Percentiles rank a stretch among this genome's conserved stretches.
phyloP scores from a whole-genome alignment of 805 yeast genomes.

The Metschnikowia dekortorum region DNA sequence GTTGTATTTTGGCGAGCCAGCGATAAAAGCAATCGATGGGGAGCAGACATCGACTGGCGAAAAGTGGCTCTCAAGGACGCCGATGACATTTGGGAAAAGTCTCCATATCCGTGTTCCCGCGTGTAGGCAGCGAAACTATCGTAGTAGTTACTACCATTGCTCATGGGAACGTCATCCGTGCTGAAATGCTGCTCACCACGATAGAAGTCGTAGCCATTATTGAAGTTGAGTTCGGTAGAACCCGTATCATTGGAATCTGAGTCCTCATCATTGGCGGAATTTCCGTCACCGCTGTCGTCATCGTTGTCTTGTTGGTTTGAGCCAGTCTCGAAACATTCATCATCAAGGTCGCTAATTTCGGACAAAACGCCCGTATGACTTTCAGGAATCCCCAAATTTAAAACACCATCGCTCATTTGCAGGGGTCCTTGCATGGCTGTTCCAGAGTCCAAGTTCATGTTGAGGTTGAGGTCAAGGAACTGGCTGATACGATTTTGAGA shows the following conservation, averaged over 20 bases:
- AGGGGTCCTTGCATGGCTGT: not conserved
- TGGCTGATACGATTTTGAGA: not conserved
- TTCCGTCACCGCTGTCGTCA: slow-evolving; percentile 4
- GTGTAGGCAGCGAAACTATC: not conserved
- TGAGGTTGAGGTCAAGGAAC: slow-evolving; percentile 6
- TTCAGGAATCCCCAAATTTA: not conserved
- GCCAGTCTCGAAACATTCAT: not conserved
- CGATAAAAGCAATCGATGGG: slow-evolving; percentile 22
- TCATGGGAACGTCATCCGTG: not conserved
- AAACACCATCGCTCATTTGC: not conserved
- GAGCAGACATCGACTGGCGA: not conserved
- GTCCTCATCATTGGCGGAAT: slow-evolving; percentile 3
- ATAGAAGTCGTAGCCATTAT: not conserved
- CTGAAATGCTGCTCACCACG: not conserved
- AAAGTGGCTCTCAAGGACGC: not conserved
- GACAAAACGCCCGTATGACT: not conserved
- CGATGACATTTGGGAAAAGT: not conserved
- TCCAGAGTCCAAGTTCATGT: slow-evolving; percentile 5
- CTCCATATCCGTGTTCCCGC: not conserved
- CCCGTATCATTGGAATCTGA: slow-evolving; percentile 5
- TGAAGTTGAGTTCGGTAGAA: not conserved
- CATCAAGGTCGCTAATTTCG: not conserved
- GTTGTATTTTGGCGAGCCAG: slow-evolving; percentile 25
- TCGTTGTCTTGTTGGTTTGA: not conserved
- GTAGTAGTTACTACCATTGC: not conserved